Percentiles rank a stretch among this genome's conserved stretches.
phyloP scores from a whole-genome alignment of 768 basidiomycete species.

The Trametes sanguinea region DNA sequence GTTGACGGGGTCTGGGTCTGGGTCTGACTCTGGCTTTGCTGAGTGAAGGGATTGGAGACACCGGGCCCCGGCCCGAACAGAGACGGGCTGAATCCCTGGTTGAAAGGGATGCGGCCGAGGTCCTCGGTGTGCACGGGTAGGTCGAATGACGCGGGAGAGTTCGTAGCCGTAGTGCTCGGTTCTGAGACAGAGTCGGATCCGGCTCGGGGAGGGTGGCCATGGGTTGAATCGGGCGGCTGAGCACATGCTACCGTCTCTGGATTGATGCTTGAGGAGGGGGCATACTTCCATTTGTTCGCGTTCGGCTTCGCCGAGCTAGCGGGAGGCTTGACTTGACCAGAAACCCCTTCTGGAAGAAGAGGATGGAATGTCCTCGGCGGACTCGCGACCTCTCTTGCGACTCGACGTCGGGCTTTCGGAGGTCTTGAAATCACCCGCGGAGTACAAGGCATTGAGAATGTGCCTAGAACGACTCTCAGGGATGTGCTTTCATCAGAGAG shows the following conservation, averaged over 20 bases:
- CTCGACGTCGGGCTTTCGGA: background rate
- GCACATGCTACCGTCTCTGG: no score
- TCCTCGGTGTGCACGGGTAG: slow-evolving; percentile 27
- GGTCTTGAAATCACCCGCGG: background rate
- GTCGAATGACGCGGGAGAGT: background rate
- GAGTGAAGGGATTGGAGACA: no score
- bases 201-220: no score
- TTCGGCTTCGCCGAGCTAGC: no score
- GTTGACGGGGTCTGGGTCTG: no score
- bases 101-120: slow-evolving; percentile 45
- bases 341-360: no score
- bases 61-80: background rate
- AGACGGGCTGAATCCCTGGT: slow-evolving; percentile 30
- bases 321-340: no score
- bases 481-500: background rate
- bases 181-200: no score
- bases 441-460: background rate
- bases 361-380: no score
- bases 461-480: background rate
- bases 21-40: background rate
- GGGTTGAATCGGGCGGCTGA: no score
- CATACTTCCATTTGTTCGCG: no score
- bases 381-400: slow-evolving; percentile 5
- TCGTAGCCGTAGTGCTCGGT: background rate
- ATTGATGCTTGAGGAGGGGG: no score